Conservation (phyloP, 148 eudicot genomes). For the Rhododendron ovatum region DNA sequence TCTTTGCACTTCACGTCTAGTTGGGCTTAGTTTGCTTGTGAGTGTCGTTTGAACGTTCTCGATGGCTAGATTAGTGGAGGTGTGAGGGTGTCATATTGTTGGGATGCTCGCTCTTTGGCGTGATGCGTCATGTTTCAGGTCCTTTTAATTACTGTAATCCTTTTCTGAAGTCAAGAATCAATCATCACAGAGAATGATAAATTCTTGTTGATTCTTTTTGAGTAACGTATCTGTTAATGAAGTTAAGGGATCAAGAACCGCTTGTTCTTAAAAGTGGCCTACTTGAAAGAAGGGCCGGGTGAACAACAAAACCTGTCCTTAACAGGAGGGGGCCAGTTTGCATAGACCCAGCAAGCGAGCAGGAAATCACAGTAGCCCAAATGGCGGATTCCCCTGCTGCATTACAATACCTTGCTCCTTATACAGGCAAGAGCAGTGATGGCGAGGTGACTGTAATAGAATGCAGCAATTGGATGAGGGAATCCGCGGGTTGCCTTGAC, state of each 20-base stretch:
- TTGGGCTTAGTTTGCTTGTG: too few species aligned
- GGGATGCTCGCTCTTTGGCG: too few species aligned
- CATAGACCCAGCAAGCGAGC: background rate
- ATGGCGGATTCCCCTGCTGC: background rate
- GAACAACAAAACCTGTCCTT: background rate
- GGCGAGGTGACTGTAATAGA: too few species aligned
- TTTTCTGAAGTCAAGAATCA: too few species aligned
- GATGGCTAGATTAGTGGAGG: too few species aligned
- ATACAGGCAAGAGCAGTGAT: background rate
- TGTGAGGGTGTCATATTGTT: too few species aligned
- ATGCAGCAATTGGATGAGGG: background rate
- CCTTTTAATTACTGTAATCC: too few species aligned
- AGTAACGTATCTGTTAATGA: background rate
- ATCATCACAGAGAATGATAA: too few species aligned
- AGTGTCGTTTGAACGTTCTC: too few species aligned
- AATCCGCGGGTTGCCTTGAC: background rate
- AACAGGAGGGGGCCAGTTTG: background rate
- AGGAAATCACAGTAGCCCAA: background rate
- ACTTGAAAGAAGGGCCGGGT: background rate
- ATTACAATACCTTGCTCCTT: background rate
- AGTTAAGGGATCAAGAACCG: background rate
- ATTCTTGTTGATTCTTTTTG: too few species aligned
- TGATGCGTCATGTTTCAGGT: too few species aligned
- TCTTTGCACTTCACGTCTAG: too few species aligned
- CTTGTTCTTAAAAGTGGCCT: background rate